These are phyloP conservation scores for Ustilago tritici DNA, from an alignment of 1,284 basidiomycete species.

Conservation along the genomic window DNA sequence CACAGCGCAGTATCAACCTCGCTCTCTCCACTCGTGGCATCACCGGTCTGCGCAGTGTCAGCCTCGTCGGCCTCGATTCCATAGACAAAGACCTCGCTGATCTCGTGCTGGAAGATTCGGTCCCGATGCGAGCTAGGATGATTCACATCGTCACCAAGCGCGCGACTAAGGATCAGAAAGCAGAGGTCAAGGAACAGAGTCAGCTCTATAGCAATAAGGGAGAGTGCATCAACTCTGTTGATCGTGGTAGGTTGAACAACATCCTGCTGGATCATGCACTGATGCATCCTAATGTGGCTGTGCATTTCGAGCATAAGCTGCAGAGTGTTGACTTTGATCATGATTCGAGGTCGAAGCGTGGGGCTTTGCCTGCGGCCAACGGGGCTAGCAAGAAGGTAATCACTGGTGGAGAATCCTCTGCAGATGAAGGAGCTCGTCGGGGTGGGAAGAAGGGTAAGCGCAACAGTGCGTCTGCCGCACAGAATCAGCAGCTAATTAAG, in stretches of 20 bases:
- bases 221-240: slow-evolving; percentile 93
- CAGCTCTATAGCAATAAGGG: slow-evolving; percentile 88
- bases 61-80: slow-evolving; percentile 28
- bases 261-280: slow-evolving; percentile 81
- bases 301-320: slow-evolving; percentile 86
- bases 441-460: not conserved
- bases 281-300: slow-evolving; percentile 76
- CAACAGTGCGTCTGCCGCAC: not conserved
- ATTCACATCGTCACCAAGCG: slow-evolving; percentile 77
- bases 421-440: slow-evolving; percentile 6
- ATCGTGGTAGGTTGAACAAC: slow-evolving; percentile 87
- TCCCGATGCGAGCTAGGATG: slow-evolving; percentile 96
- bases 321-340: slow-evolving; percentile 80
- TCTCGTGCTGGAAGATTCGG: slow-evolving; percentile 81
- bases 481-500: slow-evolving; percentile 7
- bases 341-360: slow-evolving; percentile 43
- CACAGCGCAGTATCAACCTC: slow-evolving; percentile 87
- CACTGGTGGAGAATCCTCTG: slow-evolving; percentile 19
- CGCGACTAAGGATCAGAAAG: slow-evolving; percentile 23
- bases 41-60: slow-evolving; percentile 82
- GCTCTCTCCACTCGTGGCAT: slow-evolving; percentile 94
- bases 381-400: slow-evolving; percentile 11
- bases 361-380: not conserved
- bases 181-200: slow-evolving; percentile 47
- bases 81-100: slow-evolving; percentile 74